Evolutionary conservation across 2,329 filamentous ascomycete genomes (phyloP), one percentile per base, ranked within the genome.

Genomic region (Pezicula carpinea): DNA sequence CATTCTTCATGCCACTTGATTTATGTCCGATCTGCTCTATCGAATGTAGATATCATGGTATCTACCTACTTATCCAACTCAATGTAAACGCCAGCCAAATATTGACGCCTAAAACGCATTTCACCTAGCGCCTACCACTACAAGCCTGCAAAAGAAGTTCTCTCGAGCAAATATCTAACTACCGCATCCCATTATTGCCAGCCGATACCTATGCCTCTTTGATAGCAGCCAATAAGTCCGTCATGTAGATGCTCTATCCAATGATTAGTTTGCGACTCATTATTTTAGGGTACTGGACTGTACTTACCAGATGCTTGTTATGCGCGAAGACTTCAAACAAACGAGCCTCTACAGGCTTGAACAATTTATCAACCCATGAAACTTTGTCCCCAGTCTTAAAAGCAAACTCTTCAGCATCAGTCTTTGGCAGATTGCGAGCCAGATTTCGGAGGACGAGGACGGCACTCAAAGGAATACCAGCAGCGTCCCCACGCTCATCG

Each of bases 391-490:
- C 75, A 33, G 62, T 57, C 52, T 77, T 73, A 40, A 74, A 57
- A 3, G 79, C 64, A 58, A 71, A 70, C 54, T 80, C 77, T 58
- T 83, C 74, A 1, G 74, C 71, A 43, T 79, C 75, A 7, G 78
- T 82, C 70, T 82, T 83, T 58, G 75, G 68, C 15, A 82, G 70
- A 57, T 85, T 87, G 53, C 75, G 76, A 11, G 87, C 87, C 51
- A 93, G 80, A 62, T 93, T 93, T 23, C 88, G 79, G 39, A 93
- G 74, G 31, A 93, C 85, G 22, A 92, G 73, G 13, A 86, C 83
- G 2, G 86, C 85, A 46, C 85, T 87, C 6, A 92, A 73, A n/a
- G 88, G 86, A 31, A 92, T 83, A 5, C 88, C 88, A 1, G 84
- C 85, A 2, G 87, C 83, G 59, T 89, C 78, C 2, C 75, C 69